Evolutionary conservation across 2,329 filamentous ascomycete species (phyloP).

Genomic region (Calonectria henricotiae): DNA sequence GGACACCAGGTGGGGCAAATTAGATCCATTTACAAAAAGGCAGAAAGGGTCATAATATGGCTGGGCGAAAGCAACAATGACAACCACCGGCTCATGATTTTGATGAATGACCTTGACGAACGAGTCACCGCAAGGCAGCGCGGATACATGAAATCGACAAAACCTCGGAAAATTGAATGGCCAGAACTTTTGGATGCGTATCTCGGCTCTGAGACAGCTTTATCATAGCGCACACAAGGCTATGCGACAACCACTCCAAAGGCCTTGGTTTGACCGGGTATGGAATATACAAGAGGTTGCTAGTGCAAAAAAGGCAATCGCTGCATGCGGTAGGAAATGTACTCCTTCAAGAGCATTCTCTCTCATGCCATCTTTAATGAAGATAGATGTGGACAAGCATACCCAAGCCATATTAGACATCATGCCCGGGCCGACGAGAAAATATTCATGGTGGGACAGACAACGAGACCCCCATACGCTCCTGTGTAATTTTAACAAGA

Average conservation of each 20-base stretch:
- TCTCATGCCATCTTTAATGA: not conserved
- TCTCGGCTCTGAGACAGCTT: not conserved
- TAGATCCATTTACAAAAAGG: not conserved
- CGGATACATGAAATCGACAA: not conserved
- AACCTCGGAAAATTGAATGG: not conserved
- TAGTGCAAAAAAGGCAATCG: not conserved
- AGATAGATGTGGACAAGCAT: not conserved
- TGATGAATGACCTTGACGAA: not conserved
- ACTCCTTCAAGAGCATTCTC: not conserved
- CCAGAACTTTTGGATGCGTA: not conserved
- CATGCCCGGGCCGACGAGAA: not conserved
- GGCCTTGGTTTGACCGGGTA: not conserved
- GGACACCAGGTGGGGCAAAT: not conserved
- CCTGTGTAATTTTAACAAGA: not conserved
- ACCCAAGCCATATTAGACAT: not conserved
- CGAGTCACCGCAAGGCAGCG: not conserved
- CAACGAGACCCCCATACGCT: not conserved
- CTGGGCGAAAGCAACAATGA: not conserved
- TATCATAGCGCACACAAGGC: not conserved
- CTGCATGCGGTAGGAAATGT: not conserved
- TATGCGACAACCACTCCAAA: not conserved
- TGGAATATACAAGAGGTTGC: not conserved
- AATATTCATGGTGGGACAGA: not conserved
- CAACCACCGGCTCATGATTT: not conserved
- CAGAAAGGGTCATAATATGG: not conserved